These are phyloP conservation scores for Heliocybe sulcata DNA, from an alignment of 1,284 basidiomycete species.

Conservation along the genomic window DNA sequence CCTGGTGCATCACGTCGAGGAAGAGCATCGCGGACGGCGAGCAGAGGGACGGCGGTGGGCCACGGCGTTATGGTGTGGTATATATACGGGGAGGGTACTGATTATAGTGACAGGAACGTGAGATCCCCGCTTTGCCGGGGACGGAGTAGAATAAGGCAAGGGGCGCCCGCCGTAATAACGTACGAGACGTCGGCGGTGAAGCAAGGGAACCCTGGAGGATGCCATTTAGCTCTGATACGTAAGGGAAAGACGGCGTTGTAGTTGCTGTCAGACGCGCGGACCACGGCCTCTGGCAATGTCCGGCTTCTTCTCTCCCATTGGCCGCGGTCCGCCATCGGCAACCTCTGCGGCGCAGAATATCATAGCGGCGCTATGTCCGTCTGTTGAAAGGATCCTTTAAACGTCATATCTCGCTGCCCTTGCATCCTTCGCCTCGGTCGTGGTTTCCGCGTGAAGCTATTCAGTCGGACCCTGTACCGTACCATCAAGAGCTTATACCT, in stretches of 20 bases:
- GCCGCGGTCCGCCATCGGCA: neutral
- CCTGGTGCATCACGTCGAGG: neutral
- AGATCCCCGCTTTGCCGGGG: slow-evolving; percentile 1
- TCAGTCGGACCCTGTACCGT: no score
- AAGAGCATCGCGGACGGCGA: slow-evolving; percentile 8
- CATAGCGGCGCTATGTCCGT: neutral
- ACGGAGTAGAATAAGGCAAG: neutral
- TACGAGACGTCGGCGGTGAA: neutral
- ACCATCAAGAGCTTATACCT: no score
- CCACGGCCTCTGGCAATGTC: neutral
- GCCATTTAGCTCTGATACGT: slow-evolving; percentile 1
- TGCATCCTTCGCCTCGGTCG: neutral
- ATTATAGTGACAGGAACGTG: slow-evolving; percentile 3
- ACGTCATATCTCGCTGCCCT: neutral
- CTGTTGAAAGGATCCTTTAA: neutral
- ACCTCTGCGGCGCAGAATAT: neutral
- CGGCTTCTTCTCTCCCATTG: neutral
- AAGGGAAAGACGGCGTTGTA: neutral
- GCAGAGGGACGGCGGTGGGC: slow-evolving; percentile 2
- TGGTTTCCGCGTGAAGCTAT: no score
- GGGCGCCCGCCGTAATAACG: neutral
- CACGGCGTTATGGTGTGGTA: neutral
- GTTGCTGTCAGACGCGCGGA: neutral
- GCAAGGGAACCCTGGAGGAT: neutral
- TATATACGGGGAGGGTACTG: neutral